These are phyloP conservation scores for Starmera caribaea DNA, from an alignment of 805 yeast species.

Conservation along the genomic window DNA sequence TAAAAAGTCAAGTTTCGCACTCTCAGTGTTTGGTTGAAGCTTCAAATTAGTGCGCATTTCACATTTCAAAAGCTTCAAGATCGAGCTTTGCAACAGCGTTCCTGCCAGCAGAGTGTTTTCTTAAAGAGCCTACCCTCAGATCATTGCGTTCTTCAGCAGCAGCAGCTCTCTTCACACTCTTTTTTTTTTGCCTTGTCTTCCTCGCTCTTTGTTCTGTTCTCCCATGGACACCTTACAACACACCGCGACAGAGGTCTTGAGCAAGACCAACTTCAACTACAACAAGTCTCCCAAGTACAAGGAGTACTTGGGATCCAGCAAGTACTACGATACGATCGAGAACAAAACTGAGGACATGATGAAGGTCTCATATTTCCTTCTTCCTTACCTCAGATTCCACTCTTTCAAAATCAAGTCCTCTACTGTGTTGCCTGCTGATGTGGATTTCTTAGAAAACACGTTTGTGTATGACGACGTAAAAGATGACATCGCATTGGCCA, in stretches of 20 bases:
- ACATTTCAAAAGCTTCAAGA: too few species aligned
- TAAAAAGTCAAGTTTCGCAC: not conserved
- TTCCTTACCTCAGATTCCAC: not conserved
- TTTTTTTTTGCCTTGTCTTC: constrained; percentile 1
- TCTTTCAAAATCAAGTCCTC: constrained; percentile 8
- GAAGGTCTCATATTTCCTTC: constrained; percentile 7
- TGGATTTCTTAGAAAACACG: not conserved
- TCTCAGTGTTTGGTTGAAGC: too few species aligned
- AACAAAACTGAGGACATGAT: constrained; percentile 10
- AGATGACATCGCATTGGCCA: not conserved
- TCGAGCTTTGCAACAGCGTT: too few species aligned
- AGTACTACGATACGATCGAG: constrained; percentile 5
- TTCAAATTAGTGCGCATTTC: too few species aligned
- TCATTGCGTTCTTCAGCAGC: not conserved
- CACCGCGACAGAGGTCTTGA: constrained; percentile 2
- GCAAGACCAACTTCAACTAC: constrained; percentile 4
- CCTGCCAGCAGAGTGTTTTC: too few species aligned
- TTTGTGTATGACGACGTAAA: not conserved
- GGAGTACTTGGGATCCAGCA: constrained; percentile 4
- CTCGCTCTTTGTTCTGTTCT: constrained; percentile 2
- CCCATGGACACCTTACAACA: constrained; percentile 6
- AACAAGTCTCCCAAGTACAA: constrained; percentile 7
- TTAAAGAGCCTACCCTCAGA: too few species aligned
- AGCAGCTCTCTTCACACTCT: not conserved
- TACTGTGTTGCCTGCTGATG: not conserved